Conservation (phyloP, 73 alveolate species). For the Effrenium voratum region DNA sequence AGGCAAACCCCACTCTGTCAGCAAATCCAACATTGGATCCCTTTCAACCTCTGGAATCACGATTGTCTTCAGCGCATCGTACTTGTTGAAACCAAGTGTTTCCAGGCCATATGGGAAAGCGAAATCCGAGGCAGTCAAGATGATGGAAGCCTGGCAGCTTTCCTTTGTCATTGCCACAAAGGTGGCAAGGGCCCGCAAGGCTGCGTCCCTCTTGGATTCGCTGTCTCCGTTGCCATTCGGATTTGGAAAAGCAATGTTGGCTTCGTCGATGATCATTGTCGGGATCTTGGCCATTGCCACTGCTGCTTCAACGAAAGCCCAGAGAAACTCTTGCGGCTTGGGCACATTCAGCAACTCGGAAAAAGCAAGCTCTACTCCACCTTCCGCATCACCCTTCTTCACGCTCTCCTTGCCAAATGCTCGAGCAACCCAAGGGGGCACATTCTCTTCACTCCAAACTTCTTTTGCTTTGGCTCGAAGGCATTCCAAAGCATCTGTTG, state of each 20-base stretch:
- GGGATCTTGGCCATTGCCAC: neutral
- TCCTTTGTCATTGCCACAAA: conserved; percentile 52
- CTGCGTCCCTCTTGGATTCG: conserved; percentile 17
- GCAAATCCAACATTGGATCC: conserved; percentile 8
- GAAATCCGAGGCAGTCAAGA: conserved; percentile 44
- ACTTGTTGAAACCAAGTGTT: conserved; percentile 20
- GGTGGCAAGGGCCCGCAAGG: conserved; percentile 29
- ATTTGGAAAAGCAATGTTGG: conserved; percentile 35
- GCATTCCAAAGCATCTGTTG: conserved; percentile 36
- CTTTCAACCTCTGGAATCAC: conserved; percentile 32
- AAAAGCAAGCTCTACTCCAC: conserved; percentile 32
- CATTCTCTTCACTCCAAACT: conserved; percentile 14
- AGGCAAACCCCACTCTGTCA: conserved; percentile 47
- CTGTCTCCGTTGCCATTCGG: conserved; percentile 42
- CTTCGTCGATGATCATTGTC: conserved; percentile 32
- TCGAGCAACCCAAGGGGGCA: conserved; percentile 15
- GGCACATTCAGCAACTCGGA: conserved; percentile 27
- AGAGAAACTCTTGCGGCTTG: conserved; percentile 33
- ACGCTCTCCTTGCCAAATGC: conserved; percentile 10
- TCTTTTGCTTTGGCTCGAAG: conserved; percentile 4
- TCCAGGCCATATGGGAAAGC: conserved; percentile 24
- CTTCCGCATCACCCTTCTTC: conserved; percentile 10
- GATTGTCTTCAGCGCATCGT: conserved; percentile 16
- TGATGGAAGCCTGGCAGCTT: conserved; percentile 20
- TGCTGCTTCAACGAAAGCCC: conserved; percentile 24